These are phyloP conservation scores for Fibroporia radiculosa DNA, from an alignment of 768 basidiomycete genomes.

Conservation along the genomic window DNA sequence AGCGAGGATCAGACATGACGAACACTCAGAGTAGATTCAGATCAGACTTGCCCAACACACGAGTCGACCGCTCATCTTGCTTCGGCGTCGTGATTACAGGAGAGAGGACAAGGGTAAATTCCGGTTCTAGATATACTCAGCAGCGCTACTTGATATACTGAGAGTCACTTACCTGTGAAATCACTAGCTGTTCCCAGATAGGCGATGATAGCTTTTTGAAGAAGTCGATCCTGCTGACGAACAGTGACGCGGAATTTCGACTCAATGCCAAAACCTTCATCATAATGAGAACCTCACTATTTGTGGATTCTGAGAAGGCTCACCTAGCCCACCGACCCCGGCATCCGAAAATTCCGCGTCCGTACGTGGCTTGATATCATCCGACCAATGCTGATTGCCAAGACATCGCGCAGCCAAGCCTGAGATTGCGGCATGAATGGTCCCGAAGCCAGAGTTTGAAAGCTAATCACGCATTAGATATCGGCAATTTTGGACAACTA, in stretches of 20 bases:
- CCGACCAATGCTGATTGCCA: conserved; percentile 48
- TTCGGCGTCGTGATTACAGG: conserved; percentile 53
- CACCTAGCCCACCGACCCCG: conserved; percentile 48
- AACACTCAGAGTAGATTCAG: neutral
- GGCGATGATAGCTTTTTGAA: conserved; percentile 53
- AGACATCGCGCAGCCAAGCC: conserved; percentile 68
- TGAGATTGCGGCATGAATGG: conserved; percentile 74
- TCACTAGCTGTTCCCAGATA: conserved; percentile 70
- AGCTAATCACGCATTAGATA: conserved; percentile 24
- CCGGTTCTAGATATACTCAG: conserved; percentile 41
- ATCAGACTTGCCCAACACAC: conserved; percentile 34
- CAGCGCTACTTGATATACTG: neutral
- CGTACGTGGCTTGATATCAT: conserved; percentile 51
- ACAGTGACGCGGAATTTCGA: conserved; percentile 56
- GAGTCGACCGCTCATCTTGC: conserved; percentile 48
- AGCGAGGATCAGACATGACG: neutral
- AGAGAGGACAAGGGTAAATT: conserved; percentile 64
- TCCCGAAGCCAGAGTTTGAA: conserved; percentile 76
- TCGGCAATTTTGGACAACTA: conserved; percentile 21
- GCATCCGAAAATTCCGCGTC: conserved; percentile 58
- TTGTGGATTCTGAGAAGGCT: conserved; percentile 11
- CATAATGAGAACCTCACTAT: neutral
- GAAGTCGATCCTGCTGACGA: conserved; percentile 43
- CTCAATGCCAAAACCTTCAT: conserved; percentile 41
- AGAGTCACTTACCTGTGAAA: conserved; percentile 45